A percentile compares a stretch with the other conserved stretches of the same genome.
phyloP scores from a whole-genome alignment of 2,329 filamentous ascomycete genomes.

The Colletotrichum aenigma region DNA sequence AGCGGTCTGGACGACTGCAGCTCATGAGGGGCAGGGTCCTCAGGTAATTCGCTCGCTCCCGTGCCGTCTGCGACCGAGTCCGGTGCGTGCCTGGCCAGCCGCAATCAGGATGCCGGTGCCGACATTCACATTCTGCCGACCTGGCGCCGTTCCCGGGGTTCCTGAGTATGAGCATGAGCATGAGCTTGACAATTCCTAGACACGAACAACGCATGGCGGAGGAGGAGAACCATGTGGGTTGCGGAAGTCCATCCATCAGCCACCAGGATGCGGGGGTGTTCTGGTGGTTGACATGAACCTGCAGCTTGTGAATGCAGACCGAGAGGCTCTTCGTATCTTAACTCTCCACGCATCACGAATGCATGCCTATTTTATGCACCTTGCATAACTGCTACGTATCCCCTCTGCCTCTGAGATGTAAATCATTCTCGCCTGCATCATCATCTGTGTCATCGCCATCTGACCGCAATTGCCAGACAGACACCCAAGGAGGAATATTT shows the following conservation, averaged over 20 bases:
- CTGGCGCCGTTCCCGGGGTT: background rate
- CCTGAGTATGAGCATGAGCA: background rate
- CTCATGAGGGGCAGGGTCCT: background rate
- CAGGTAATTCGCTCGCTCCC: background rate
- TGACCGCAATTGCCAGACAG: background rate
- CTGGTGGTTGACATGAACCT: background rate
- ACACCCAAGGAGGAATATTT: background rate
- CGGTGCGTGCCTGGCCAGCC: background rate
- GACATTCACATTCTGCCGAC: background rate
- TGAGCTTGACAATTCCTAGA: background rate
- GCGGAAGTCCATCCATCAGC: background rate
- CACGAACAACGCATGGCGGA: background rate
- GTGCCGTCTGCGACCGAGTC: background rate
- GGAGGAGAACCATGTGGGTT: background rate
- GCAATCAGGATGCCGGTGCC: background rate
- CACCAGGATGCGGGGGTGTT: background rate
- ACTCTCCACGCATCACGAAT: background rate
- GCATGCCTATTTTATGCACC: background rate
- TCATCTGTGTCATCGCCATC: background rate
- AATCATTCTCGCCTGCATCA: background rate
- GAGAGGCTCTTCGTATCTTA: background rate
- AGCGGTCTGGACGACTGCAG: conserved; percentile 14
- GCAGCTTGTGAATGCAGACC: background rate
- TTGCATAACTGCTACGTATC: background rate
- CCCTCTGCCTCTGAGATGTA: background rate